Percentiles rank a stretch among this genome's conserved stretches.
phyloP scores from a whole-genome alignment of 345 rosid genomes.

The Aethionema arabicum region DNA sequence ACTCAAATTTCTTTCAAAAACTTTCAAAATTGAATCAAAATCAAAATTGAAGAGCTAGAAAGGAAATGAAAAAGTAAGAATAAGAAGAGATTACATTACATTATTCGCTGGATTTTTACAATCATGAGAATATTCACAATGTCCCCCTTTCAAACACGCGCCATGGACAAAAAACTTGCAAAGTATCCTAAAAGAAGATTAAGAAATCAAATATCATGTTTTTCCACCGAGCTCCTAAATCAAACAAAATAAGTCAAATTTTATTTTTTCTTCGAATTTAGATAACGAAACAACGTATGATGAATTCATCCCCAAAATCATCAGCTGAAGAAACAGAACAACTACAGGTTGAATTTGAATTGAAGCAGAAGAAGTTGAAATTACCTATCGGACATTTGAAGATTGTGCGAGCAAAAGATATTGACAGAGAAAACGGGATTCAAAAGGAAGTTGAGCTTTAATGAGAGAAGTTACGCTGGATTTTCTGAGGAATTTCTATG shows the following conservation, averaged over 20 bases:
- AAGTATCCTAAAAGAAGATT: slow-evolving; percentile 42
- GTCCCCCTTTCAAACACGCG: slow-evolving; percentile 89
- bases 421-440: slow-evolving; percentile 22
- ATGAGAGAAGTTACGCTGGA: neutral
- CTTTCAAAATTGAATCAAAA: neutral
- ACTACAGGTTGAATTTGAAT: neutral
- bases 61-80: neutral
- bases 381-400: slow-evolving; percentile 37
- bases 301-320: neutral
- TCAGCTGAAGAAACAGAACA: neutral
- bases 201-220: neutral
- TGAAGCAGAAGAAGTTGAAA: neutral
- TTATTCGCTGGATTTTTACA: slow-evolving; percentile 61
- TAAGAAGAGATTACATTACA: slow-evolving; percentile 40
- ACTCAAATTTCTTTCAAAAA: neutral
- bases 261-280: too few relatives aligned
- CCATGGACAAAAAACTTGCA: slow-evolving; percentile 93
- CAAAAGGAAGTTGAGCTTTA: slow-evolving; percentile 9
- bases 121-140: slow-evolving; percentile 91
- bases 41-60: neutral
- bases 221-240: neutral
- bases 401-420: slow-evolving; percentile 17
- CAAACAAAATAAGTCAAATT: neutral
- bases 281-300: neutral
- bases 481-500: slow-evolving; percentile 10